These are phyloP conservation scores for Aureobasidium sp. DNA, from an alignment of 2,329 filamentous ascomycete genomes.

Conservation along the genomic window DNA sequence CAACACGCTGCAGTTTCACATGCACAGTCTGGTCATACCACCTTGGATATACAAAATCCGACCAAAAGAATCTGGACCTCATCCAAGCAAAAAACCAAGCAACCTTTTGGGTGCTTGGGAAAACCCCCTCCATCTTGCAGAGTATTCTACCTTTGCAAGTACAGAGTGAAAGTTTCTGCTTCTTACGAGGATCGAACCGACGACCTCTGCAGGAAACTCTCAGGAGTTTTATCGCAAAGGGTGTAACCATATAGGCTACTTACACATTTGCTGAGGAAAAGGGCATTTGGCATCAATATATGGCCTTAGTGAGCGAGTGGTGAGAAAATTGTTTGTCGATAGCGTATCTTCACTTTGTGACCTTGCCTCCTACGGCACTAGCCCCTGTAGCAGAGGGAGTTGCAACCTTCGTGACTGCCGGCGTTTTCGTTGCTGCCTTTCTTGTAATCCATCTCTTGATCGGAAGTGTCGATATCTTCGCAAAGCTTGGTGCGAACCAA, in stretches of 20 bases:
- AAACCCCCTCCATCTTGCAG: not conserved
- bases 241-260: not conserved
- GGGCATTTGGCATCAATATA: not conserved
- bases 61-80: not conserved
- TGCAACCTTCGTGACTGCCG: not conserved
- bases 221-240: not conserved
- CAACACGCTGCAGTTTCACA: too few species aligned
- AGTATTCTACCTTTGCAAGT: not conserved
- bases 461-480: constrained; percentile 11
- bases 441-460: constrained; percentile 1
- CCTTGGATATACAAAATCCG: not conserved
- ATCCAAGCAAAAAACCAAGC: not conserved
- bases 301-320: not conserved
- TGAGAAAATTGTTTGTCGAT: not conserved
- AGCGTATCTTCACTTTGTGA: not conserved
- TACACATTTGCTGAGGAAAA: not conserved
- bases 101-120: not conserved
- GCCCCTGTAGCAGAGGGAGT: not conserved
- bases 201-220: not conserved
- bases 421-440: not conserved
- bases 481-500: constrained; percentile 87
- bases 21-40: too few species aligned
- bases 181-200: not conserved
- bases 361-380: not conserved
- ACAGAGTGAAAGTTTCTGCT: not conserved